Conservation (phyloP, 495 filamentous ascomycete genomes). For the Aspergillus leporis region DNA sequence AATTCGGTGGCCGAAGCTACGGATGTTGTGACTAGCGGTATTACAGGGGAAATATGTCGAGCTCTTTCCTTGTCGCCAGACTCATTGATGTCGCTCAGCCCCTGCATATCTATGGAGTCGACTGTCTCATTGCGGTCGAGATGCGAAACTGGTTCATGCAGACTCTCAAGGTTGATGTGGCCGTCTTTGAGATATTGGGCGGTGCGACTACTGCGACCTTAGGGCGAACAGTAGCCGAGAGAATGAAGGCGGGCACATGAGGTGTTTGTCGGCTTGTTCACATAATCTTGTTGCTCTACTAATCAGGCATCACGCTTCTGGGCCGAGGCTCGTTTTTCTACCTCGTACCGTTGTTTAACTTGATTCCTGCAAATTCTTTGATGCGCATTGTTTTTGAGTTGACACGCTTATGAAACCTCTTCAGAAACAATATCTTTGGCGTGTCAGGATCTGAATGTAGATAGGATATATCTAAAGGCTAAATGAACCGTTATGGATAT, state of each 20-base stretch:
- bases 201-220: conserved; percentile 15
- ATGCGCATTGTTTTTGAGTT: background rate
- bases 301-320: background rate
- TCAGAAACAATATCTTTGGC: background rate
- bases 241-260: background rate
- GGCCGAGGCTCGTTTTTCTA: too few relatives aligned
- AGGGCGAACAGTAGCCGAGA: conserved; percentile 20
- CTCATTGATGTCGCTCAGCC: background rate
- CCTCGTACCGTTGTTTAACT: background rate
- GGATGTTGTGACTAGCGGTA: background rate
- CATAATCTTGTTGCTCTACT: background rate
- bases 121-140: background rate
- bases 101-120: background rate
- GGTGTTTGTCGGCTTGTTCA: background rate
- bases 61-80: background rate
- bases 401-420: background rate
- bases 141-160: background rate
- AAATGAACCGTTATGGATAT: too few relatives aligned
- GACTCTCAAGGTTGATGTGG: background rate
- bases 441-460: too few relatives aligned
- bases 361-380: background rate
- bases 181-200: background rate
- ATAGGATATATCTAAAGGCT: too few relatives aligned
- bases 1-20: background rate
- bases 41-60: background rate